phyloP scores from a whole-genome alignment of 257 asterid genomes.

The Nemophila menziesii region DNA sequence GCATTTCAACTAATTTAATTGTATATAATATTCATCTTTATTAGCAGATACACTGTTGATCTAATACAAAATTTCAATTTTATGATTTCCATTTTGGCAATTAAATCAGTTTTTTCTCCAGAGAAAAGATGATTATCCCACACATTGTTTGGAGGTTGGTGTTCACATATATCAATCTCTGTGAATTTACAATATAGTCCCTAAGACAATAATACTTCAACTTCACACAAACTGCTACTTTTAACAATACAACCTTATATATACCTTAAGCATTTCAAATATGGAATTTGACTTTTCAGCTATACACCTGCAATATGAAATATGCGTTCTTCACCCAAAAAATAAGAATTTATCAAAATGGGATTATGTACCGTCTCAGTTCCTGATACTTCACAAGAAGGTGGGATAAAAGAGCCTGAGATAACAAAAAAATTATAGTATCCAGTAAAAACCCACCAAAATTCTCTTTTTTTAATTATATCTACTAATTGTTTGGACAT shows the following conservation, averaged over 20 bases:
- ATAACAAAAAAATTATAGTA: constrained; percentile 18
- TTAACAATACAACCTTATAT: too few species aligned
- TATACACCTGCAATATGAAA: constrained; percentile 58
- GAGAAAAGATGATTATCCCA: constrained; percentile 21
- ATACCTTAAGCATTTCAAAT: constrained; percentile 98
- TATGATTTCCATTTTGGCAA: too few species aligned
- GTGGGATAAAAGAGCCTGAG: constrained; percentile 72
- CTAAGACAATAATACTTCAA: neutral
- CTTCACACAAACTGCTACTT: constrained; percentile 5
- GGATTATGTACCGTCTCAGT: constrained; percentile 74
- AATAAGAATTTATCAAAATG: too few species aligned
- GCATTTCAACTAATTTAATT: too few species aligned
- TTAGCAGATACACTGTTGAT: too few species aligned
- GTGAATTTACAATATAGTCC: constrained; percentile 9
- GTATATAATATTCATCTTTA: too few species aligned
- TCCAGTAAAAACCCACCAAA: too few species aligned
- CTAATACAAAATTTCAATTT: too few species aligned
- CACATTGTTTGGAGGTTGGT: constrained; percentile 24
- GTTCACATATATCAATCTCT: constrained; percentile 34
- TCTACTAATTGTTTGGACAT: too few species aligned
- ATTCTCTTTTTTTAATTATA: too few species aligned
- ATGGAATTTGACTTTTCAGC: constrained; percentile 78
- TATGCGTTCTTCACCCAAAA: too few species aligned
- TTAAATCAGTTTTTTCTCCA: constrained; percentile 30
- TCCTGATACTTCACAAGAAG: constrained; percentile 68